Conservation (phyloP, 192 early-diverging fungal genomes). For the Mortierella antarctica region DNA sequence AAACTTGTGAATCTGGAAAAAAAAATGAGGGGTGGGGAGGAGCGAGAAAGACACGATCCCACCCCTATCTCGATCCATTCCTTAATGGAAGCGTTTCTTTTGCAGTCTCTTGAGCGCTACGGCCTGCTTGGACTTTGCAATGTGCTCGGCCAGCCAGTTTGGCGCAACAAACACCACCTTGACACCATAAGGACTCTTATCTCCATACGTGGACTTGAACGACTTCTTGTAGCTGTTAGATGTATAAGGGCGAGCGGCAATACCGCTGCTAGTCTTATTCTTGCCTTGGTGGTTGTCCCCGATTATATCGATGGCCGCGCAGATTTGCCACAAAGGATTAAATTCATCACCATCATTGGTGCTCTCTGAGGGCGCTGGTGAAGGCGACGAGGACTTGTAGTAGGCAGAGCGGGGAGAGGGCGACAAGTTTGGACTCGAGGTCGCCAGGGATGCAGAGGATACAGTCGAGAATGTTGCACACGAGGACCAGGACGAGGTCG, state of each 20-base stretch:
- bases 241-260: background rate
- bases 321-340: conserved; percentile 37
- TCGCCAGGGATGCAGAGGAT: conserved; percentile 11
- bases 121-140: conserved; percentile 37
- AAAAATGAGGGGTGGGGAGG: background rate
- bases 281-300: conserved; percentile 4
- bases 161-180: conserved; percentile 39
- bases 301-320: conserved; percentile 30
- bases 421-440: conserved; percentile 4
- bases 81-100: background rate
- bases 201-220: background rate
- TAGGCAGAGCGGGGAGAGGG: conserved; percentile 1
- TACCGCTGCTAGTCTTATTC: background rate
- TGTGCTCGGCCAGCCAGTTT: conserved; percentile 41
- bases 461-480: conserved; percentile 29
- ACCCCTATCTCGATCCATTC: background rate
- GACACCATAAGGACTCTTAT: conserved; percentile 15
- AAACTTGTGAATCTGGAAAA: background rate
- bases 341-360: background rate
- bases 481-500: conserved; percentile 40
- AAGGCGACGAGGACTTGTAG: conserved; percentile 8
- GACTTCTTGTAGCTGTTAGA: background rate
- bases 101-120: conserved; percentile 31
- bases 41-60: background rate
- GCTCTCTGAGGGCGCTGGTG: conserved; percentile 11